Conservation (phyloP, 1,284 basidiomycete species). For the Ustilago sp. region DNA sequence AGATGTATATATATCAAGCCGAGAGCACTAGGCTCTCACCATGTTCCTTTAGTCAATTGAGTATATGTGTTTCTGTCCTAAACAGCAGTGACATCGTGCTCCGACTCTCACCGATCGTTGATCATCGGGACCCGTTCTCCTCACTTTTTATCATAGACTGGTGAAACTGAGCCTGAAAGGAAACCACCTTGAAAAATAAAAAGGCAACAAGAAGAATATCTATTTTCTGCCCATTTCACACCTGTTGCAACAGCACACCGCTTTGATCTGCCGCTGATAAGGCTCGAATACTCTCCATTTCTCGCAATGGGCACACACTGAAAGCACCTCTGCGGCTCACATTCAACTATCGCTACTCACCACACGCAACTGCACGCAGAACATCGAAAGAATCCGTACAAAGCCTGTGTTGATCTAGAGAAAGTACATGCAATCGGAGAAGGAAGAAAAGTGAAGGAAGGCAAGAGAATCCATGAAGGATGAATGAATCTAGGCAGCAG, state of each 20-base stretch:
- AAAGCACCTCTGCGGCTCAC: not conserved
- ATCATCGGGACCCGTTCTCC: too few relatives aligned
- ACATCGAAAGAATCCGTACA: not conserved
- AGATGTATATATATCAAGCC: too few relatives aligned
- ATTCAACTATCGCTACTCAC: not conserved
- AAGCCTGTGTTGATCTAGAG: constrained; percentile 10
- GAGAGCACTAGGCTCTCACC: too few relatives aligned
- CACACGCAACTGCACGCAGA: not conserved
- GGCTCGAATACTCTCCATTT: constrained; percentile 12
- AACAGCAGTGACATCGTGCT: too few relatives aligned
- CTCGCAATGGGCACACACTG: not conserved
- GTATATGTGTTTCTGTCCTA: too few relatives aligned
- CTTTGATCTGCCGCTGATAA: constrained; percentile 2
- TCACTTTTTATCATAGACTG: too few relatives aligned
- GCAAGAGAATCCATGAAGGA: not conserved
- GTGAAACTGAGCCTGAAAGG: not conserved
- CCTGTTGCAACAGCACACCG: constrained; percentile 2
- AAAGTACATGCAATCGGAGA: constrained; percentile 22
- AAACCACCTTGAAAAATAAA: constrained; percentile 13
- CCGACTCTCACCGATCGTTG: too few relatives aligned
- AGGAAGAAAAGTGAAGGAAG: not conserved
- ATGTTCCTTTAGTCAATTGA: too few relatives aligned
- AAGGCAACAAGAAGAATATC: constrained; percentile 5
- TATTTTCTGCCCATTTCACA: constrained; percentile 4
- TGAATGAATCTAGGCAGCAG: constrained; percentile 4